Conservation (phyloP, 73 alveolate genomes). For the Uronychia setigera region DNA sequence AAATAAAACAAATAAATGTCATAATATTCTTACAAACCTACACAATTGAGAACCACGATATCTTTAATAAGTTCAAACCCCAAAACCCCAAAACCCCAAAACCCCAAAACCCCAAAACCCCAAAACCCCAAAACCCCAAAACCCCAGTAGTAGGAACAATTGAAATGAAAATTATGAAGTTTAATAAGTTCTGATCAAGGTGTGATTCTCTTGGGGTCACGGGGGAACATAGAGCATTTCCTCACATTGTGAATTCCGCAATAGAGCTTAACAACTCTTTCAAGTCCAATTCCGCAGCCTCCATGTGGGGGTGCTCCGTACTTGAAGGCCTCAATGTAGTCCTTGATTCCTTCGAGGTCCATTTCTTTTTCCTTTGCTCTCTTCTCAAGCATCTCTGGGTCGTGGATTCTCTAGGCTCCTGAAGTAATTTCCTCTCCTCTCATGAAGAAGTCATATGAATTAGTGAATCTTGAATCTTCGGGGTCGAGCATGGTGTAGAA, state of each 20-base stretch:
- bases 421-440: constrained; percentile 99
- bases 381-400: constrained; percentile 85
- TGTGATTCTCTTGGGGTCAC: constrained; percentile 99
- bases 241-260: constrained; percentile 94
- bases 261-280: constrained; percentile 98
- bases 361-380: constrained; percentile 82
- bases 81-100: constrained; percentile 21
- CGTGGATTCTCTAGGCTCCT: constrained; percentile 99
- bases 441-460: constrained; percentile 98
- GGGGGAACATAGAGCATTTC: constrained; percentile 97
- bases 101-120: constrained; percentile 30
- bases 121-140: background rate
- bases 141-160: background rate
- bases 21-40: background rate
- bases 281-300: constrained; percentile 99
- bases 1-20: background rate
- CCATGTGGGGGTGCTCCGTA: constrained; percentile 99
- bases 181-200: constrained; percentile 76
- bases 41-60: background rate
- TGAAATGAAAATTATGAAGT: no score
- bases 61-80: background rate
- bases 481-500: constrained; percentile 99
- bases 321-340: constrained; percentile 94
- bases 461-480: constrained; percentile 93
- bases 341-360: constrained; percentile 78